These are phyloP conservation scores for Arthonia radiata DNA, from an alignment of 495 filamentous ascomycete species.

Conservation along the genomic window DNA sequence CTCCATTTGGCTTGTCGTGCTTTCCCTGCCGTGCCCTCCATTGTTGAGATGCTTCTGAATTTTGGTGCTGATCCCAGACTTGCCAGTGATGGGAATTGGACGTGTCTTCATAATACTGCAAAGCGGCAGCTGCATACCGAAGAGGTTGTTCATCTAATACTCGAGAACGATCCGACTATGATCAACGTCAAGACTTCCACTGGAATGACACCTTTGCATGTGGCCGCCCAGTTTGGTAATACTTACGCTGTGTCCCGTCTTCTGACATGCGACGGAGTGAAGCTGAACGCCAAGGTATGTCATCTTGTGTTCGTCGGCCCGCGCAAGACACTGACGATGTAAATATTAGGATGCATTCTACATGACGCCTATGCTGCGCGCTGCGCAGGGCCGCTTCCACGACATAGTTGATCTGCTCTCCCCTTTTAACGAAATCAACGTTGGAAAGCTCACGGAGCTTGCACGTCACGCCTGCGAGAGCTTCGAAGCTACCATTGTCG, in stretches of 20 bases:
- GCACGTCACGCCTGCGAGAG: slow-evolving; percentile 30
- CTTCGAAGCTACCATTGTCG: slow-evolving; percentile 42
- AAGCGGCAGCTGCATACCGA: slow-evolving; percentile 22
- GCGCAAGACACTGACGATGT: no score
- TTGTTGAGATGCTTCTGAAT: no score
- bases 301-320: no score
- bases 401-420: slow-evolving; percentile 32
- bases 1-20: no score
- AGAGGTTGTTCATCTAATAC: slow-evolving; percentile 24
- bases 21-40: no score
- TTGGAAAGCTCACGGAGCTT: slow-evolving; percentile 24
- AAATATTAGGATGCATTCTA: slow-evolving; percentile 44
- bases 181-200: slow-evolving; percentile 15
- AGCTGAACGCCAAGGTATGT: slow-evolving; percentile 22
- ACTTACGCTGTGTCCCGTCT: slow-evolving; percentile 30
- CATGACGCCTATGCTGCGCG: slow-evolving; percentile 31
- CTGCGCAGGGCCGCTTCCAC: slow-evolving; percentile 29
- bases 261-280: slow-evolving; percentile 20
- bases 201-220: slow-evolving; percentile 35
- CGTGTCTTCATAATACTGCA: slow-evolving; percentile 35
- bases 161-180: slow-evolving; percentile 8
- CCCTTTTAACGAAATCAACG: slow-evolving; percentile 27
- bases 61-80: no score
- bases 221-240: slow-evolving; percentile 34
- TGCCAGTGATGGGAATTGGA: slow-evolving; percentile 36